Conservation (phyloP, 345 rosid genomes). For the Euphorbia peplus region DNA sequence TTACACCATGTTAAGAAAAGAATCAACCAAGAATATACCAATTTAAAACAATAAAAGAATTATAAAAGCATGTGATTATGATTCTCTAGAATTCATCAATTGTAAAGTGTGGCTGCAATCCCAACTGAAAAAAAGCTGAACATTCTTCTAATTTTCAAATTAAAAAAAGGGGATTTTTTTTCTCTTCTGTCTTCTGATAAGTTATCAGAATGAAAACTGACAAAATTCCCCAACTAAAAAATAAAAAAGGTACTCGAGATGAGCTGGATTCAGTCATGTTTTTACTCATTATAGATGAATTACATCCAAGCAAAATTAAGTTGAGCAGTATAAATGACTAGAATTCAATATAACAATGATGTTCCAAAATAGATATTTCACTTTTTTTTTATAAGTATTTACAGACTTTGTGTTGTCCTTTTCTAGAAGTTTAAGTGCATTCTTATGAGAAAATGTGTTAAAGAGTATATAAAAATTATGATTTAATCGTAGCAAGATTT, state of each 20-base stretch:
- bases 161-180: neutral
- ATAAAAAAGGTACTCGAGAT: slow-evolving; percentile 1
- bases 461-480: too few relatives aligned
- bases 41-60: neutral
- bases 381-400: too few relatives aligned
- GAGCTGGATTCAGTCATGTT: slow-evolving; percentile 21
- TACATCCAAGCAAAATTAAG: neutral
- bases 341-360: too few relatives aligned
- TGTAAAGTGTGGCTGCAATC: slow-evolving; percentile 9
- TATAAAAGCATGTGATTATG: neutral
- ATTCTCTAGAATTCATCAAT: neutral
- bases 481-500: too few relatives aligned
- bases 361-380: too few relatives aligned
- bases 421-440: too few relatives aligned
- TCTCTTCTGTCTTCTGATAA: neutral
- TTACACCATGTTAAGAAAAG: neutral
- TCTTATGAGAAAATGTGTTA: too few relatives aligned
- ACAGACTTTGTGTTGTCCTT: too few relatives aligned
- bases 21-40: neutral
- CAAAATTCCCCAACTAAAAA: slow-evolving; percentile 21
- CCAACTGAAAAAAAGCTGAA: slow-evolving; percentile 12
- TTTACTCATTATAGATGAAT: neutral
- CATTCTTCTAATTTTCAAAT: neutral
- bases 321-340: too few relatives aligned
- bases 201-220: slow-evolving; percentile 4